A percentile compares a stretch with the other conserved stretches of the same genome.
Evolutionary conservation across 73 alveolate genomes (phyloP).

Genomic region (Paramecium sexaurelia): DNA sequence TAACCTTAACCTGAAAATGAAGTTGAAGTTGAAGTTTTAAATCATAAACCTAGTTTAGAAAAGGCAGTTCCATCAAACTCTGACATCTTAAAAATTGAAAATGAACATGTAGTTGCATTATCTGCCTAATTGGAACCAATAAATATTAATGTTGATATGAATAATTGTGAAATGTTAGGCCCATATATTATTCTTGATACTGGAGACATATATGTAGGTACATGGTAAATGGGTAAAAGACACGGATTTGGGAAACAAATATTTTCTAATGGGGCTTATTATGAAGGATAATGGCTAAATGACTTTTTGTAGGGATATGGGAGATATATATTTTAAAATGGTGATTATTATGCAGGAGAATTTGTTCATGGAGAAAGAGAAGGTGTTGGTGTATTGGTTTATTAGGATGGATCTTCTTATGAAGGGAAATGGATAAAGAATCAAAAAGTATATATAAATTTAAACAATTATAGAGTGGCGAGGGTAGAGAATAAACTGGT

Average conservation of each 20-base stretch:
- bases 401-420: slow-evolving; percentile 60
- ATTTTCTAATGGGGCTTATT: slow-evolving; percentile 69
- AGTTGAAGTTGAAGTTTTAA: neutral
- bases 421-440: slow-evolving; percentile 30
- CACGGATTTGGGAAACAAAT: slow-evolving; percentile 67
- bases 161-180: neutral
- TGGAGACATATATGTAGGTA: slow-evolving; percentile 63
- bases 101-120: slow-evolving; percentile 9
- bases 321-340: neutral
- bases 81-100: neutral
- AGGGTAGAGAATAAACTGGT: slow-evolving; percentile 32
- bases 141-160: neutral
- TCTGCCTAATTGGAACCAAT: neutral
- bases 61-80: slow-evolving; percentile 15
- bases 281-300: slow-evolving; percentile 71
- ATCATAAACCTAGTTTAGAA: slow-evolving; percentile 8
- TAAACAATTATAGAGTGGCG: neutral
- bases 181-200: slow-evolving; percentile 6
- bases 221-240: slow-evolving; percentile 57
- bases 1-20: neutral
- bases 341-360: slow-evolving; percentile 76
- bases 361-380: slow-evolving; percentile 70
- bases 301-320: slow-evolving; percentile 66
- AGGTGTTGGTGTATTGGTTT: slow-evolving; percentile 79
- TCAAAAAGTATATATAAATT: neutral